Percentiles rank a stretch among this genome's conserved stretches.
Conservation (phyloP, 2,329 filamentous ascomycete genomes). For the Fusarium dlaminii region DNA sequence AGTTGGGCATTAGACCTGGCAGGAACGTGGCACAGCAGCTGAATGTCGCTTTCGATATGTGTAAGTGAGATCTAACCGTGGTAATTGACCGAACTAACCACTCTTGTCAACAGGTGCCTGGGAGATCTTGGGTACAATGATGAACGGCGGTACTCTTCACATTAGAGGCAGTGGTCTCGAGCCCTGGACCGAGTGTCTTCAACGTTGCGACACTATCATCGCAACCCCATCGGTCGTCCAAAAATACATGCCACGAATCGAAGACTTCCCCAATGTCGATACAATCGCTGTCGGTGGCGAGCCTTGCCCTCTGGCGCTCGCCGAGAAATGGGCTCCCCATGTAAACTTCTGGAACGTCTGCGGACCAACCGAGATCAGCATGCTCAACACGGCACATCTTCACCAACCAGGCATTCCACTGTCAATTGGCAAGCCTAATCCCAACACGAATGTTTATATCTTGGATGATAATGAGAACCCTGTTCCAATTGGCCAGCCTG, state of each 20-base stretch:
- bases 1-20: slow-evolving; percentile 15
- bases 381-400: slow-evolving; percentile 29
- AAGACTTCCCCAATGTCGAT: slow-evolving; percentile 21
- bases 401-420: slow-evolving; percentile 11
- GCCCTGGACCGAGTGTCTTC: slow-evolving; percentile 27
- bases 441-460: slow-evolving; percentile 64
- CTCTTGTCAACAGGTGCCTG: slow-evolving; percentile 3
- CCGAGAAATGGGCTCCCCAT: slow-evolving; percentile 29
- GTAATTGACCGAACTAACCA: background rate
- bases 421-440: slow-evolving; percentile 47
- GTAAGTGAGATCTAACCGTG: background rate
- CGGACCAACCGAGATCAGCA: slow-evolving; percentile 29
- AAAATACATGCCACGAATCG: slow-evolving; percentile 23
- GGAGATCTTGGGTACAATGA: slow-evolving; percentile 30
- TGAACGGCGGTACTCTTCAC: slow-evolving; percentile 32
- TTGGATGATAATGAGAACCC: slow-evolving; percentile 57
- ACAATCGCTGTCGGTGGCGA: slow-evolving; percentile 28
- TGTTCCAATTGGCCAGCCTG: slow-evolving; percentile 57
- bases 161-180: slow-evolving; percentile 27
- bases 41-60: slow-evolving; percentile 32
- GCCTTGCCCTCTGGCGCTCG: slow-evolving; percentile 21
- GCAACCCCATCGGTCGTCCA: slow-evolving; percentile 27
- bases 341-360: slow-evolving; percentile 32
- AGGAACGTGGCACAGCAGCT: slow-evolving; percentile 31
- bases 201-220: slow-evolving; percentile 23